Evolutionary conservation across 78 protist genomes (phyloP).

Genomic region (Anaeramoeba flamelloides): DNA sequence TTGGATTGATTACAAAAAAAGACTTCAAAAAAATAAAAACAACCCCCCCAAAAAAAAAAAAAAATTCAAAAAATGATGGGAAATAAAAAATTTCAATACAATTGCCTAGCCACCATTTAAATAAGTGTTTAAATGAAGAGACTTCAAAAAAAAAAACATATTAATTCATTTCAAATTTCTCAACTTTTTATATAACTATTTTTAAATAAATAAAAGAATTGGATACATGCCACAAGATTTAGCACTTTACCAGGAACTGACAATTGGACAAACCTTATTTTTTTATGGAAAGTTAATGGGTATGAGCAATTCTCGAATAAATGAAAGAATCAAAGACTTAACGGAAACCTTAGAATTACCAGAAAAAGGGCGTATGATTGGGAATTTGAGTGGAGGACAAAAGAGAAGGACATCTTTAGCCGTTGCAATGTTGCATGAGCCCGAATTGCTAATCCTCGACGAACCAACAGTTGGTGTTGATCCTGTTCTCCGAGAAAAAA

Average conservation of each 20-base stretch:
- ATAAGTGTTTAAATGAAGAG: too few relatives aligned
- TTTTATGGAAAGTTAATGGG: constrained; percentile 22
- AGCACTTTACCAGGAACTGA: constrained; percentile 30
- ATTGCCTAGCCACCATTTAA: too few relatives aligned
- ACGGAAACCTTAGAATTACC: background rate
- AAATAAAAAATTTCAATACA: too few relatives aligned
- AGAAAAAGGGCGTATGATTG: constrained; percentile 2
- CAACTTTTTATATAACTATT: too few relatives aligned
- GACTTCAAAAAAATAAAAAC: too few relatives aligned
- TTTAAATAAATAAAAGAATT: too few relatives aligned
- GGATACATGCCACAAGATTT: constrained; percentile 44
- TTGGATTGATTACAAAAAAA: too few relatives aligned
- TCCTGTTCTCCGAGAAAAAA: constrained; percentile 17
- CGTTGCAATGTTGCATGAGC: constrained; percentile 32
- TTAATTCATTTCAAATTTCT: too few relatives aligned
- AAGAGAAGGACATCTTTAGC: constrained; percentile 33
- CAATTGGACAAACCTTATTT: constrained; percentile 21
- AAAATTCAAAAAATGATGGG: too few relatives aligned
- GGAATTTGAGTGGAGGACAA: constrained; percentile 37
- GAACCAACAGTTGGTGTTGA: constrained; percentile 45
- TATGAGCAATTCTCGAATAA: constrained; percentile 3
- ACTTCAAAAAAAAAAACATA: too few relatives aligned
- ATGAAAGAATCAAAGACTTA: constrained; percentile 1
- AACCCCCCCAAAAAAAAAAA: too few relatives aligned
- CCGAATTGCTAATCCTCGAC: constrained; percentile 27